Evolutionary conservation across 495 filamentous ascomycete species (phyloP), one percentile per base, ranked within the genome.

Genomic region (Trichoderma gamsii): DNA sequence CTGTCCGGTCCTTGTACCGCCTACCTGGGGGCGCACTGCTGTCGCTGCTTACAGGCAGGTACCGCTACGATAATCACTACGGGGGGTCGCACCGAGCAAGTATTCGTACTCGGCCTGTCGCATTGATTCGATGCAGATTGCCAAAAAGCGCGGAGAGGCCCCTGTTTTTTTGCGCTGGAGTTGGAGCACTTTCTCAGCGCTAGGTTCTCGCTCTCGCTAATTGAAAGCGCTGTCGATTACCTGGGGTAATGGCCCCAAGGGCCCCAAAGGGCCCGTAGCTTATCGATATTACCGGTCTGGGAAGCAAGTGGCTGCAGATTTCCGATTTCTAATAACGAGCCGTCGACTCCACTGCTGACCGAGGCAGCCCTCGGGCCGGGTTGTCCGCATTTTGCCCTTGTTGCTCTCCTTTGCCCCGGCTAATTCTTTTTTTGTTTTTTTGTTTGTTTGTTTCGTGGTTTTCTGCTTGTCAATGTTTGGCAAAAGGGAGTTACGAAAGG

Each of bases 31-130:
- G 2, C 35, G 35, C 5, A 38, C 35, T 9, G 8, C 35, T 0
- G 7, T n/a, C 21, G n/a, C 49, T n/a, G 4, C 8, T 52, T 23
- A 52, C 49, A 9, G 49, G 3, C 21, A 21, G 49, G 18, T 23
- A 21, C 49, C n/a, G 49, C 49, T n/a, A 52, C n/a, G 2, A 3
- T 9, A 21, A n/a, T 52, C 49, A 23, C 8, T 5, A 52, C 18
- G 18, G 7, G 18, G 7, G 8, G 16, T 18, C 2, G 49, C 49
- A n/a, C 15, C 8, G 49, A n/a, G 23, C 23, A 29, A 32, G 56
- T 61, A 61, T 61, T 61, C 56, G 56, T 61, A 61, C 56, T 61
- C 56, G 56, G 56, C 9, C 49, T 52, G 49, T 52, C 49, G 49
- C 49, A n/a, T 46, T 46, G 43, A 18, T 16, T 16, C 18, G 43